Evolutionary conservation across 257 asterid species (phyloP).

Genomic region (Cordia subcordata): DNA sequence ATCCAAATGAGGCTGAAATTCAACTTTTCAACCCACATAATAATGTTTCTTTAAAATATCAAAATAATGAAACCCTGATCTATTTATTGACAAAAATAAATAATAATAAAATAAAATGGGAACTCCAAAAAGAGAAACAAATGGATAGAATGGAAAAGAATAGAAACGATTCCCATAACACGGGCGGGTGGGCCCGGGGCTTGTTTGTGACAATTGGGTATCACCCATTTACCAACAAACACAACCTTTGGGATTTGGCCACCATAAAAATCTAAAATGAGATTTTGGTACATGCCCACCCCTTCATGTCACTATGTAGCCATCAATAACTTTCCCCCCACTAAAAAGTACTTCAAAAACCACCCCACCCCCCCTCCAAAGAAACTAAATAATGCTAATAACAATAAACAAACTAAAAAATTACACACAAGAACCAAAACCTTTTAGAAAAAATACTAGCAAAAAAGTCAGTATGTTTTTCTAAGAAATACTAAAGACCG

Average conservation of each 20-base stretch:
- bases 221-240: no score
- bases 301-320: conserved; percentile 24
- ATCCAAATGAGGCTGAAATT: conserved; percentile 21
- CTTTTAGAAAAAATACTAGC: no score
- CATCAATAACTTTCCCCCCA: conserved; percentile 22
- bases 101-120: no score
- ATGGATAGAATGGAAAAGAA: neutral
- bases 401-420: no score
- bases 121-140: conserved; percentile 3
- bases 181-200: conserved; percentile 34
- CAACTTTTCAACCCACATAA: conserved; percentile 13
- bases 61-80: neutral
- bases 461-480: no score
- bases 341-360: neutral
- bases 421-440: no score
- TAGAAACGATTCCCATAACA: conserved; percentile 17
- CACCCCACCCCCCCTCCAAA: no score
- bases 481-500: no score
- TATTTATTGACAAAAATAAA: no score
- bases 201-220: conserved; percentile 45
- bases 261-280: conserved; percentile 27
- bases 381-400: no score
- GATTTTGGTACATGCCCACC: conserved; percentile 43
- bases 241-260: no score
- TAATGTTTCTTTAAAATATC: neutral